Conservation (phyloP, 306 rosid genomes). For the Bauhinia variegata region DNA sequence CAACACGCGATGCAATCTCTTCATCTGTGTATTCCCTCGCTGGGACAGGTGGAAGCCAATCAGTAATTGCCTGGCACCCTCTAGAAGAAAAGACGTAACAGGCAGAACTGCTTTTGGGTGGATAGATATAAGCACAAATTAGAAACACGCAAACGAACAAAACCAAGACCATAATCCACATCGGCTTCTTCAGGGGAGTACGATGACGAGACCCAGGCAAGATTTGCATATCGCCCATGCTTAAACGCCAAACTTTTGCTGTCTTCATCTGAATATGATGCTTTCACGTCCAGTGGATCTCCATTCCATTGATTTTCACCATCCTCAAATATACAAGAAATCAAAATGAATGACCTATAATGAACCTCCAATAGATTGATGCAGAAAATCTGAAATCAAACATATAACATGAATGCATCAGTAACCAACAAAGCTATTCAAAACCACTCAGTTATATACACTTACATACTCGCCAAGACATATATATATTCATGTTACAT, state of each 20-base stretch:
- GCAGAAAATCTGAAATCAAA: conserved; percentile 43
- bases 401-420: conserved; percentile 11
- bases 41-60: conserved; percentile 92
- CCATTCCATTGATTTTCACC: conserved; percentile 21
- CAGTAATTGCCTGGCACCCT: conserved; percentile 67
- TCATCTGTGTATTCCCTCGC: conserved; percentile 76
- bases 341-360: conserved; percentile 5
- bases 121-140: conserved; percentile 83
- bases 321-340: conserved; percentile 31
- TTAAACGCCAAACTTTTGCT: conserved; percentile 66
- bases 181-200: conserved; percentile 73
- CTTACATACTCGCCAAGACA: conserved; percentile 12
- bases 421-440: conserved; percentile 3
- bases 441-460: conserved; percentile 20
- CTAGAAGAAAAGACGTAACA: conserved; percentile 85
- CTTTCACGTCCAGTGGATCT: conserved; percentile 42
- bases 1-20: conserved; percentile 81
- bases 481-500: conserved; percentile 2
- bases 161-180: conserved; percentile 90
- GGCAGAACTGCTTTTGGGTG: conserved; percentile 65
- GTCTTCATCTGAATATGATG: conserved; percentile 73
- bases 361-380: conserved; percentile 36
- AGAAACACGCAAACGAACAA: conserved; percentile 78
- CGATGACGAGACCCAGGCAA: conserved; percentile 88
- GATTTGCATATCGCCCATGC: conserved; percentile 79